phyloP scores from a whole-genome alignment of 2,329 filamentous ascomycete genomes.

The Monilinia laxa region DNA sequence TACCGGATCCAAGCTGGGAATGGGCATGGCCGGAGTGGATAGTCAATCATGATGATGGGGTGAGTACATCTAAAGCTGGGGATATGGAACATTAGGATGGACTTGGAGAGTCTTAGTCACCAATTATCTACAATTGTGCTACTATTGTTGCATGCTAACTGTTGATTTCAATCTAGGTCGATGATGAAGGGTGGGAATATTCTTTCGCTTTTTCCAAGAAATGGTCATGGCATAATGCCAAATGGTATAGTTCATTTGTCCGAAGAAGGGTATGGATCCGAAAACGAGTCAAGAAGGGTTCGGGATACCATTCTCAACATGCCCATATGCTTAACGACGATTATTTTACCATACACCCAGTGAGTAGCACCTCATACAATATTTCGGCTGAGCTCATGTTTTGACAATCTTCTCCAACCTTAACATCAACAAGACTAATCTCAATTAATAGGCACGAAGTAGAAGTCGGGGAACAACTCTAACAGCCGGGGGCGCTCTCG shows the following conservation, averaged over 20 bases:
- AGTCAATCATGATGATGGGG: conserved; percentile 69
- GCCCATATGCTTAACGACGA: conserved; percentile 70
- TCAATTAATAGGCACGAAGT: conserved; percentile 40
- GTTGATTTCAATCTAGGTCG: conserved; percentile 41
- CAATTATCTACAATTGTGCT: background rate
- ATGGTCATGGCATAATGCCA: conserved; percentile 84
- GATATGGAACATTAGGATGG: background rate
- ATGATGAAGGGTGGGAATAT: conserved; percentile 95
- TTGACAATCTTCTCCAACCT: background rate
- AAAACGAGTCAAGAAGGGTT: conserved; percentile 66
- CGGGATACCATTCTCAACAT: conserved; percentile 45
- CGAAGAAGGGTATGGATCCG: conserved; percentile 84
- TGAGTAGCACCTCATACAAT: conserved; percentile 42
- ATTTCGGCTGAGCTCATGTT: background rate
- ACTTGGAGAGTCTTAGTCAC: background rate
- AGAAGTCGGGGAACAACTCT: conserved; percentile 42
- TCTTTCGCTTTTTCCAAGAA: conserved; percentile 77
- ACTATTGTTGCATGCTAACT: background rate
- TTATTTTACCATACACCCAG: conserved; percentile 74
- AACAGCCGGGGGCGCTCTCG: conserved; percentile 24
- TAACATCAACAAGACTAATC: background rate
- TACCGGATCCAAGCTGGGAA: conserved; percentile 92
- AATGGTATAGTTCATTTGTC: conserved; percentile 96
- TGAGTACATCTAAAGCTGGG: conserved; percentile 38
- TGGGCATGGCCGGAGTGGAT: conserved; percentile 74